Evolutionary conservation across 2,329 filamentous ascomycete species (phyloP).

Genomic region (Beauveria bassiana): DNA sequence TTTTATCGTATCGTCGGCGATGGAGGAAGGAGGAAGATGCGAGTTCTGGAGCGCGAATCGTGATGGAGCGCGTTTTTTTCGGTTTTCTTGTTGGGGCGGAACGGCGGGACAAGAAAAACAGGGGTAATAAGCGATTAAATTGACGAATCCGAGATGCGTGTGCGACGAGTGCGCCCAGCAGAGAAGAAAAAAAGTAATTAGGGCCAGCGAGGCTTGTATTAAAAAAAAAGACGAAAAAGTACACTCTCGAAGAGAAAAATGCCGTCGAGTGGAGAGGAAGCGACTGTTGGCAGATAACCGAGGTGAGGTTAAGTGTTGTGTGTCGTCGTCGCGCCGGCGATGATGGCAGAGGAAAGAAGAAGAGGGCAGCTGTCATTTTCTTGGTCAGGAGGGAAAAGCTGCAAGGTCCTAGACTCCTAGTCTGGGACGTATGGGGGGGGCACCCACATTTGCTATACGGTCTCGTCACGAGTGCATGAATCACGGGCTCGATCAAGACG

Average conservation of each 20-base stretch:
- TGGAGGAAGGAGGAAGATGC: too few species aligned
- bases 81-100: constrained; percentile 5
- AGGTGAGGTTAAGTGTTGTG: too few species aligned
- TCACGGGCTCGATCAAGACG: too few species aligned
- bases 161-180: background rate
- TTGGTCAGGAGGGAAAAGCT: too few species aligned
- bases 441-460: too few species aligned
- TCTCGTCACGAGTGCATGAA: too few species aligned
- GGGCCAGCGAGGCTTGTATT: background rate
- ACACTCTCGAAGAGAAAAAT: background rate
- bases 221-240: background rate
- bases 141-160: background rate
- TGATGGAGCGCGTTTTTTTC: background rate
- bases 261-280: too few species aligned
- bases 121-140: background rate
- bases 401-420: too few species aligned
- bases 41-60: background rate
- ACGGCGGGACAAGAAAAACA: background rate
- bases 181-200: background rate
- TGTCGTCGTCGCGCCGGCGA: background rate
- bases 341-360: background rate
- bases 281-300: too few species aligned
- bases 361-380: background rate
- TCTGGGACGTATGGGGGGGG: too few species aligned
- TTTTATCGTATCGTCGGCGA: background rate